phyloP scores from a whole-genome alignment of 352 stramenopile genomes.

The Globisporangium barbulae region DNA sequence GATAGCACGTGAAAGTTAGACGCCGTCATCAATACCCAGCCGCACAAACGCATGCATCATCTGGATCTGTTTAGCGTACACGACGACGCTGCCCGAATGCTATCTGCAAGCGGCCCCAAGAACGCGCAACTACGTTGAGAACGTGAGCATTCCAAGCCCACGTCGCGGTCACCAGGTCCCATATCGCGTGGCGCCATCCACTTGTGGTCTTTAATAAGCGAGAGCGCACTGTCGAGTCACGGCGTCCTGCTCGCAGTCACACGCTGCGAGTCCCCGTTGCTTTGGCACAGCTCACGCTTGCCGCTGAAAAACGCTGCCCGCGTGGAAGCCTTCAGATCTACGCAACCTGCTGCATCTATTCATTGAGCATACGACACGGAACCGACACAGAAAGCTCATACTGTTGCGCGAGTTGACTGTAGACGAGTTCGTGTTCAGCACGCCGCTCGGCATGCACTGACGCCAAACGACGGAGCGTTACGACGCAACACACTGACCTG shows the following conservation, averaged over 20 bases:
- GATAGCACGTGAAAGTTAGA: neutral
- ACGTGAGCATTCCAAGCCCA: neutral
- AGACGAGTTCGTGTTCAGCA: neutral
- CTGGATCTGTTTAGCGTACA: neutral
- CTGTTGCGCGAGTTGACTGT: neutral
- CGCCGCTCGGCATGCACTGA: neutral
- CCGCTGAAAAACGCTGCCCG: neutral
- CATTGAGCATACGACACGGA: neutral
- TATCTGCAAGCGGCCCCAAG: neutral
- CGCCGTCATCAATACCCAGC: neutral
- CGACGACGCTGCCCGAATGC: neutral
- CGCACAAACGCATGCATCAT: neutral
- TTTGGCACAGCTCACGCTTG: neutral
- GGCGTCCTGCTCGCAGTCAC: neutral
- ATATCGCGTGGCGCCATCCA: neutral
- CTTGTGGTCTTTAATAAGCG: neutral
- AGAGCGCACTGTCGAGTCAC: neutral
- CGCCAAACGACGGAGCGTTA: too few species aligned
- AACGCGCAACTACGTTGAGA: neutral
- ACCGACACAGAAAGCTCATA: neutral
- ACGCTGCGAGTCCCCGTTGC: neutral
- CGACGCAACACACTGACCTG: too few species aligned
- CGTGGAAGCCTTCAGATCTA: neutral
- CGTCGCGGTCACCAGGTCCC: neutral
- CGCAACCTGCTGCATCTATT: neutral